A percentile compares a stretch with the other conserved stretches of the same genome.
phyloP scores from a whole-genome alignment of 2,329 filamentous ascomycete genomes.

The Arthrobotrys conoides region DNA sequence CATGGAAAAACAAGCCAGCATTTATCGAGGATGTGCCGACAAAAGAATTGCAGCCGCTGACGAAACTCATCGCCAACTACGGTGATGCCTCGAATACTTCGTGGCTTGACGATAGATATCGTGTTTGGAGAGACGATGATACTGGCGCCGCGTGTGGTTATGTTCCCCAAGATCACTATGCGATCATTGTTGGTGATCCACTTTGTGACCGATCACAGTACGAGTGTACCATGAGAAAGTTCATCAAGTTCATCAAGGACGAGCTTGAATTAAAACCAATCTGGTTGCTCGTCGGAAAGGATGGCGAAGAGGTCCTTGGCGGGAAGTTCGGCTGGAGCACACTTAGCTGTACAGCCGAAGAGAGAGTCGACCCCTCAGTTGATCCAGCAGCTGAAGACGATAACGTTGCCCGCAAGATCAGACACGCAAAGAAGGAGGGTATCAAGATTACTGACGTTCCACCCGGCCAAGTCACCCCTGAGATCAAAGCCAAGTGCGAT shows the following conservation, averaged over 20 bases:
- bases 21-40: slow-evolving; percentile 66
- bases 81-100: slow-evolving; percentile 94
- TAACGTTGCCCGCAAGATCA: slow-evolving; percentile 80
- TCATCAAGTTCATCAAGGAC: slow-evolving; percentile 80
- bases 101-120: slow-evolving; percentile 89
- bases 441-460: slow-evolving; percentile 83
- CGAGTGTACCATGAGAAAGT: slow-evolving; percentile 66
- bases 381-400: slow-evolving; percentile 77
- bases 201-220: slow-evolving; percentile 82
- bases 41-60: slow-evolving; percentile 78
- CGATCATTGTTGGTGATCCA: slow-evolving; percentile 88
- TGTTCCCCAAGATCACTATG: slow-evolving; percentile 81
- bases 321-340: slow-evolving; percentile 88
- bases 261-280: slow-evolving; percentile 82
- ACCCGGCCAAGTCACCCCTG: slow-evolving; percentile 72
- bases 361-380: slow-evolving; percentile 82
- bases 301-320: slow-evolving; percentile 83
- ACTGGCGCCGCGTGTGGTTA: slow-evolving; percentile 90
- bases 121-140: slow-evolving; percentile 83
- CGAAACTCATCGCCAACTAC: slow-evolving; percentile 94
- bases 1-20: slow-evolving; percentile 71
- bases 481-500: slow-evolving; percentile 79
- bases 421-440: slow-evolving; percentile 84
- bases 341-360: slow-evolving; percentile 88
- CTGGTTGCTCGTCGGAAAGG: slow-evolving; percentile 88